Evolutionary conservation across 1,139 yeast species (phyloP).

Genomic region (Debaryomyces subglobosus): DNA sequence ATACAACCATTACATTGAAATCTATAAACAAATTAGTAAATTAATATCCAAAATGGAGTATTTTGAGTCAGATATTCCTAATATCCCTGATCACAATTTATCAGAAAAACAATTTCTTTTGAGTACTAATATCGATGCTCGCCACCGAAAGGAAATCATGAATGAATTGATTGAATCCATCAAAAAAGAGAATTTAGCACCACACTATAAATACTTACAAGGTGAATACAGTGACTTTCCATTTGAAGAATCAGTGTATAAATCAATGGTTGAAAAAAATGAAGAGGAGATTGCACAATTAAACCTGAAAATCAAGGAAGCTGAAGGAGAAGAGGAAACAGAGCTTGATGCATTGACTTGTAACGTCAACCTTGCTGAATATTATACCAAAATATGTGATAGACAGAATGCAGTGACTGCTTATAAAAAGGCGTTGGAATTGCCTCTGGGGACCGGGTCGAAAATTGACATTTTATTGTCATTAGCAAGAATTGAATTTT

Average conservation of each 20-base stretch:
- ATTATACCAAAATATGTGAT: slow-evolving; percentile 84
- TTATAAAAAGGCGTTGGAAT: slow-evolving; percentile 72
- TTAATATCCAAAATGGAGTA: slow-evolving; percentile 26
- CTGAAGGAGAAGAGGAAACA: slow-evolving; percentile 89
- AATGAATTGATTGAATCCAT: slow-evolving; percentile 56
- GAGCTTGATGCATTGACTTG: slow-evolving; percentile 79
- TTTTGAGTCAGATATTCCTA: slow-evolving; percentile 52
- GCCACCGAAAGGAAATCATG: slow-evolving; percentile 44
- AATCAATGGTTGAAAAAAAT: slow-evolving; percentile 55
- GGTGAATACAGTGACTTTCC: slow-evolving; percentile 49
- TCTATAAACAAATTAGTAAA: not conserved
- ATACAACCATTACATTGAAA: not conserved
- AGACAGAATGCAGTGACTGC: slow-evolving; percentile 71
- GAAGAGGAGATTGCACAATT: slow-evolving; percentile 57
- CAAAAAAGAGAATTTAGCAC: slow-evolving; percentile 68
- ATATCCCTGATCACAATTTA: slow-evolving; percentile 78
- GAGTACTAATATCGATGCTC: slow-evolving; percentile 37
- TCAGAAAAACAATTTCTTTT: slow-evolving; percentile 78
- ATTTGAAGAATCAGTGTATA: slow-evolving; percentile 64
- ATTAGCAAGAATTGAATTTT: slow-evolving; percentile 82
- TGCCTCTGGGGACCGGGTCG: slow-evolving; percentile 84
- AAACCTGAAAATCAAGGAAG: slow-evolving; percentile 65
- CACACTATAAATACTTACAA: slow-evolving; percentile 76
- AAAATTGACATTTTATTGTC: slow-evolving; percentile 86
- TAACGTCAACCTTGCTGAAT: slow-evolving; percentile 83